Conservation (phyloP, 305 asterid genomes). For the Andrographis paniculata region DNA sequence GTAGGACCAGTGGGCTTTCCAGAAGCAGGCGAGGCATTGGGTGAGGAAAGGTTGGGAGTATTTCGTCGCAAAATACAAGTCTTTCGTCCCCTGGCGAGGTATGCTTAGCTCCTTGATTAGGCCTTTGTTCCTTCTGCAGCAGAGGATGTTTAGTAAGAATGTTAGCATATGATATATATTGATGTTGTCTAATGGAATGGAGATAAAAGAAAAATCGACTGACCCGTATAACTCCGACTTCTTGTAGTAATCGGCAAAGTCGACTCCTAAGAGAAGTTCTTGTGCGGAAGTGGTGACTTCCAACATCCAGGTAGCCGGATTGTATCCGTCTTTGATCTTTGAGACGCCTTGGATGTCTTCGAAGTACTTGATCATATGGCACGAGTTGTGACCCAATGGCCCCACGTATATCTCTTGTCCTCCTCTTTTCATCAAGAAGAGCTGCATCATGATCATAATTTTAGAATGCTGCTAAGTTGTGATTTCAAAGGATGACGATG, state of each 20-base stretch:
- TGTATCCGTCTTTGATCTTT: constrained; percentile 37
- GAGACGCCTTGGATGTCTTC: constrained; percentile 39
- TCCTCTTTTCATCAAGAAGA: constrained; percentile 54
- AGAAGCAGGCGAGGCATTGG: constrained; percentile 47
- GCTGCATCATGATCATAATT: too few relatives aligned
- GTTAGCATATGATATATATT: constrained; percentile 2
- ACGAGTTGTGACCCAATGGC: constrained; percentile 47
- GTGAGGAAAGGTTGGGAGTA: constrained; percentile 37
- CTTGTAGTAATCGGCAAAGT: constrained; percentile 35
- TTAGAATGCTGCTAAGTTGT: too few relatives aligned
- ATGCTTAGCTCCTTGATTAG: constrained; percentile 35
- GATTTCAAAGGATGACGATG: too few relatives aligned
- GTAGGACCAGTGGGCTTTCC: constrained; percentile 54
- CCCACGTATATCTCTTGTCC: constrained; percentile 62
- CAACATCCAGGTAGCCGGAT: constrained; percentile 68
- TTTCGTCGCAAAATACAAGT: constrained; percentile 26
- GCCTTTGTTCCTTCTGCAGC: constrained; percentile 44
- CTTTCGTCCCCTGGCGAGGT: constrained; percentile 41
- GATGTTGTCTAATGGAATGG: not conserved
- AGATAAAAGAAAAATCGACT: constrained; percentile 9
- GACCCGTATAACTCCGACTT: constrained; percentile 37
- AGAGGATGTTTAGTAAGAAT: not conserved
- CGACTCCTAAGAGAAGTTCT: constrained; percentile 34
- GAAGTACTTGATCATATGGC: constrained; percentile 45
- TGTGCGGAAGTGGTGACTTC: constrained; percentile 47